Evolutionary conservation across 2,329 filamentous ascomycete genomes (phyloP).

Genomic region (Neofusicoccum parvum): DNA sequence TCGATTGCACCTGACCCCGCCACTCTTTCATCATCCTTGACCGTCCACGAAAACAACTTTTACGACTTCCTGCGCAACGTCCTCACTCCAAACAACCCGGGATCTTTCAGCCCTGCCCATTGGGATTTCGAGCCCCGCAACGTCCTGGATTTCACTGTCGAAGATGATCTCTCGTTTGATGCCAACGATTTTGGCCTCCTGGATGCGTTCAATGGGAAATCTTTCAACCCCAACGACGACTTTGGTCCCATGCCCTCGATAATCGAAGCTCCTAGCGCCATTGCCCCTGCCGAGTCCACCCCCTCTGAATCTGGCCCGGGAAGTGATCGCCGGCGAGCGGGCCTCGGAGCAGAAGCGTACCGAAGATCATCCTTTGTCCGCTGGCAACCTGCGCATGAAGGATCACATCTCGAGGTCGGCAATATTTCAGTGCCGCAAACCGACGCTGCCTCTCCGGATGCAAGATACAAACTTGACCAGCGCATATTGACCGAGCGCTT

Average conservation of each 20-base stretch:
- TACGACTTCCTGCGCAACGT: constrained; percentile 20
- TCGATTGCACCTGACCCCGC: constrained; percentile 1
- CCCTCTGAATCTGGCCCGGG: neutral
- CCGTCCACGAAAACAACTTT: constrained; percentile 16
- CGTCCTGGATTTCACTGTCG: constrained; percentile 48
- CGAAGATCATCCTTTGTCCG: constrained; percentile 12
- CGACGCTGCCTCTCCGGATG: constrained; percentile 1
- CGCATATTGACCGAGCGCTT: constrained; percentile 9
- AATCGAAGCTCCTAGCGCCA: neutral
- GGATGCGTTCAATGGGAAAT: constrained; percentile 48
- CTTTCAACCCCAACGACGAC: constrained; percentile 35
- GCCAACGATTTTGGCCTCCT: constrained; percentile 49
- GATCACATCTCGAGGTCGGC: constrained; percentile 3
- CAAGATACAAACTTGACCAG: constrained; percentile 13
- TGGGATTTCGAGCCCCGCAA: constrained; percentile 41
- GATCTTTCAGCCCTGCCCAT: constrained; percentile 1
- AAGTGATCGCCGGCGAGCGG: neutral
- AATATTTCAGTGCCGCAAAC: constrained; percentile 2
- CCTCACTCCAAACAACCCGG: constrained; percentile 10
- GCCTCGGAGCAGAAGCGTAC: constrained; percentile 15
- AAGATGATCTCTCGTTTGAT: constrained; percentile 49
- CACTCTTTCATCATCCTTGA: neutral
- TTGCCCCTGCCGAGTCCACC: neutral
- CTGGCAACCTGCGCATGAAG: constrained; percentile 17
- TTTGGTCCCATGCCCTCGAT: neutral